Evolutionary conservation across 208 protist genomes (phyloP).

Genomic region (Entamoeba dispar): DNA sequence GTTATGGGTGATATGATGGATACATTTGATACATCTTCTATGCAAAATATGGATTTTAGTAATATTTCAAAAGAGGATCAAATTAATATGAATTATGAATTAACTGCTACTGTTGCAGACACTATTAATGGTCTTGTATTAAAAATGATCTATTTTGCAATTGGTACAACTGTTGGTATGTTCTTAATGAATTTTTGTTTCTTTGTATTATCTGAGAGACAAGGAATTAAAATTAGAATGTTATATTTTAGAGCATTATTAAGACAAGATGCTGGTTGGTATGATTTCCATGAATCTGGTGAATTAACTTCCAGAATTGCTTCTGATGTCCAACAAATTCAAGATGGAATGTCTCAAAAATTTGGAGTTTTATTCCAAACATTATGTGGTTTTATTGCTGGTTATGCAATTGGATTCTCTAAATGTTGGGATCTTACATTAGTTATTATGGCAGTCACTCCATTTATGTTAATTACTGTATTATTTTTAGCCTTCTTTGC

Average conservation of each 20-base stretch:
- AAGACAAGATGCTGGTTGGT: neutral
- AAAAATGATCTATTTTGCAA: neutral
- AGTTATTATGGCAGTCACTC: neutral
- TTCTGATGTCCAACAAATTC: neutral
- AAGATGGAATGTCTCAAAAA: neutral
- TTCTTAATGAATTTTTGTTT: neutral
- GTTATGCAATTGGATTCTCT: neutral
- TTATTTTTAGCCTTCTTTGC: too few relatives aligned
- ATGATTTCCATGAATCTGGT: neutral
- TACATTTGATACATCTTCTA: neutral
- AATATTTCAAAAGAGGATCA: too few relatives aligned
- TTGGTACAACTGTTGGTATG: neutral
- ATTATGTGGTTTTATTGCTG: neutral
- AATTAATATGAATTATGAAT: too few relatives aligned
- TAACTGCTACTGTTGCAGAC: too few relatives aligned
- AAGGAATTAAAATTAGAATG: neutral
- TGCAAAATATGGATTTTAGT: too few relatives aligned
- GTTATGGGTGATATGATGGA: neutral
- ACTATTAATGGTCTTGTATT: neutral
- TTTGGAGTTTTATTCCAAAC: neutral
- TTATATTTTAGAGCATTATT: neutral
- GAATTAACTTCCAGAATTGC: neutral
- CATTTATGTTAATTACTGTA: neutral
- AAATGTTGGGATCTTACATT: neutral
- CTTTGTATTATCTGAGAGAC: neutral